Evolutionary conservation across 352 stramenopile genomes (phyloP).

Genomic region (Phytophthora hibernalis): DNA sequence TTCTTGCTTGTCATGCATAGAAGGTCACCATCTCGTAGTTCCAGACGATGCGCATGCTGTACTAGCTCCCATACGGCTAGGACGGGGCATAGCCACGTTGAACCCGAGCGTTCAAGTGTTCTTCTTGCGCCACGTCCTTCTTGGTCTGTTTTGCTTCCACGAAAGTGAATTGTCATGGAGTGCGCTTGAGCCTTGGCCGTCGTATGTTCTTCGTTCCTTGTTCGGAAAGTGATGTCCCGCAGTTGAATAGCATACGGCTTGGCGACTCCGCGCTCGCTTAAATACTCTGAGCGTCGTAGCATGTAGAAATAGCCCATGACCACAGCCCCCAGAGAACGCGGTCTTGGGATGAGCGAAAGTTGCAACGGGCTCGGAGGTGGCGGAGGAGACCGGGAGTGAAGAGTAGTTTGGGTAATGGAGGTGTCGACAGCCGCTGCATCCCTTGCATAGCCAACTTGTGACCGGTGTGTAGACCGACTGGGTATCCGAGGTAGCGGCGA

Average conservation of each 20-base stretch:
- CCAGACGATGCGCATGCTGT: background rate
- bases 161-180: too few relatives aligned
- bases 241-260: conserved; percentile 15
- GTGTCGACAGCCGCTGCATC: background rate
- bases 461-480: background rate
- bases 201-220: too few relatives aligned
- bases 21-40: background rate
- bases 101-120: conserved; percentile 6
- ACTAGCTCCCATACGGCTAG: conserved; percentile 8
- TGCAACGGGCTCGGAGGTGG: too few relatives aligned
- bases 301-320: conserved; percentile 31
- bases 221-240: conserved; percentile 5
- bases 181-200: too few relatives aligned
- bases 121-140: background rate
- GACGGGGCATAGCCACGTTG: conserved; percentile 17
- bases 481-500: background rate
- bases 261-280: background rate
- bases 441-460: background rate
- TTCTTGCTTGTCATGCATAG: background rate
- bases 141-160: conserved; percentile 18
- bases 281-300: conserved; percentile 13
- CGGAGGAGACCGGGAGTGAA: background rate
- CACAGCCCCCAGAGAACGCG: too few relatives aligned
- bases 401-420: background rate
- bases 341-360: too few relatives aligned